phyloP scores from a whole-genome alignment of 2,329 filamentous ascomycete genomes.

The Myotisia sp. region DNA sequence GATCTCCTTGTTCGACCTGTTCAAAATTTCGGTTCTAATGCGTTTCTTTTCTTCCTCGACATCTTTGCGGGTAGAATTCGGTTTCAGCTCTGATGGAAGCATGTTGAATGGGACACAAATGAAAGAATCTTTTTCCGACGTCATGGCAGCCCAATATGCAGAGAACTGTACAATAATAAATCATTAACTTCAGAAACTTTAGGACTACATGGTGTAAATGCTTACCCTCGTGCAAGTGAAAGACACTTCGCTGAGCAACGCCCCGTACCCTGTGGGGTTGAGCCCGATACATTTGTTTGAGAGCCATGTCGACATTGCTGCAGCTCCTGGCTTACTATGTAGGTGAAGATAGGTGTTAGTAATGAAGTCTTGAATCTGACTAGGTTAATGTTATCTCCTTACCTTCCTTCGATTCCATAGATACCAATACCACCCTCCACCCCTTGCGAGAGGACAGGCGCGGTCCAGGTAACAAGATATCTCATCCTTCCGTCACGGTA shows the following conservation, averaged over 20 bases:
- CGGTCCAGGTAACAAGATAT: conserved; percentile 33
- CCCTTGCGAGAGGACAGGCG: conserved; percentile 21
- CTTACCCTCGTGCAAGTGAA: conserved; percentile 32
- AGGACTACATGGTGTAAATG: not conserved
- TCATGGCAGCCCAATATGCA: conserved; percentile 30
- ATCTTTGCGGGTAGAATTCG: conserved; percentile 14
- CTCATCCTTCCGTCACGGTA: conserved; percentile 34
- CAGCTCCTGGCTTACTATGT: conserved; percentile 26
- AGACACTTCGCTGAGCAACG: conserved; percentile 30
- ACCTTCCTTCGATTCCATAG: conserved; percentile 34
- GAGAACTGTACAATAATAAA: conserved; percentile 15
- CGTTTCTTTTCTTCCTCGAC: conserved; percentile 24
- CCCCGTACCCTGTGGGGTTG: conserved; percentile 29
- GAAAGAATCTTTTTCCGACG: conserved; percentile 25
- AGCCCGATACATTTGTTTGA: conserved; percentile 33
- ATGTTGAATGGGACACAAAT: conserved; percentile 33
- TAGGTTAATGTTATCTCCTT: no score
- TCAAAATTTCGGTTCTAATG: conserved; percentile 28
- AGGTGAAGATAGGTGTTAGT: no score
- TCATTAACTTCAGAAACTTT: not conserved
- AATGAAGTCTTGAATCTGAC: no score
- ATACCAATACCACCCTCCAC: conserved; percentile 34
- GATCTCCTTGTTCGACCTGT: conserved; percentile 26
- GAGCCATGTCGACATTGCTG: conserved; percentile 33
- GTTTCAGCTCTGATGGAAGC: conserved; percentile 25